Conservation (phyloP, 331 rosid species). For the Arachis monticola region DNA sequence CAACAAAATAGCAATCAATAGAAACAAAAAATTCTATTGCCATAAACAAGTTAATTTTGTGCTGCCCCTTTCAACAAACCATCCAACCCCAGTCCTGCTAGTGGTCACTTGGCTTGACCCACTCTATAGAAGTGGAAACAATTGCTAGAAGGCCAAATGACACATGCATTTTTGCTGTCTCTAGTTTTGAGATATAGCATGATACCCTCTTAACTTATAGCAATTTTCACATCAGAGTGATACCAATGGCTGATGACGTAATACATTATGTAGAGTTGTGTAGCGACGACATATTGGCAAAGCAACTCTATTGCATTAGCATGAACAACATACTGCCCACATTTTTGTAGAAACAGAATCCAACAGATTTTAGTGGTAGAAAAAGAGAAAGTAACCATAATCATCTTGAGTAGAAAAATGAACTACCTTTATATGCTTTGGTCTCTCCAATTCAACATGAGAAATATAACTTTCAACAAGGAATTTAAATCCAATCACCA, state of each 20-base stretch:
- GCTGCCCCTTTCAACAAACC: not conserved
- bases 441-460: no score
- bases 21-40: no score
- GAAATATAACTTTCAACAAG: no score
- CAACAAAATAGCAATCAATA: no score
- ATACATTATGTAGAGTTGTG: not conserved
- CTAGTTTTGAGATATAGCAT: constrained; percentile 5
- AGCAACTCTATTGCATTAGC: constrained; percentile 1
- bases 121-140: not conserved
- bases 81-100: not conserved
- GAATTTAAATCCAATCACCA: constrained; percentile 68
- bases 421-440: no score
- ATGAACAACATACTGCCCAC: not conserved
- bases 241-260: not conserved
- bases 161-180: constrained; percentile 1
- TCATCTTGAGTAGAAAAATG: no score
- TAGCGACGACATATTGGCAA: not conserved
- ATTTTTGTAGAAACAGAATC: constrained; percentile 2
- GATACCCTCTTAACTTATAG: not conserved
- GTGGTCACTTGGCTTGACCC: not conserved
- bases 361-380: not conserved
- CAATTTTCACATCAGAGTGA: not conserved
- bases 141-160: constrained; percentile 4
- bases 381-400: not conserved
- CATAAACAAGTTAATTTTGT: not conserved